Base-by-base conservation (phyloP, 371 early-diverging fungal genomes). In the Rhizomucor pusillus region DNA sequence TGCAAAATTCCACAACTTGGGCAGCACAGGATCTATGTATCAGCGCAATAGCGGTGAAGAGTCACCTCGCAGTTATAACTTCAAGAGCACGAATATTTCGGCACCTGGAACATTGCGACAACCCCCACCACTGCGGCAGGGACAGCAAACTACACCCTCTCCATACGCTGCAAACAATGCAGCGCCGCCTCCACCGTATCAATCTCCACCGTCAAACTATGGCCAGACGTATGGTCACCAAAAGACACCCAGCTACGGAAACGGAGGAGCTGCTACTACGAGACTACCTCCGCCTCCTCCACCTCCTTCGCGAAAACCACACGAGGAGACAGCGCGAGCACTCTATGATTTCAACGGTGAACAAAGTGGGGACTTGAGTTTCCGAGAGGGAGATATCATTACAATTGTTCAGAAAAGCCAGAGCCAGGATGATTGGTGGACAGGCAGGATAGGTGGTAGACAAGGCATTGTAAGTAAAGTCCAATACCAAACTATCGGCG, bases 391-490 rank as follows among this genome's bases (percentile, higher is more conserved):
- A 13, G 91, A 92, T 64, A 57, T 87, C 12, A 90, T 93, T 57
- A 80, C 73, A 0, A 77, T 93, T 22, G 57, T 75, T 22, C 74
- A 85, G 50, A 77, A 80, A 43, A 84, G 86, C 1, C 84, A 85
- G 5, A 81, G 77, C 46, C 73, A 70, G 16, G 78, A 91, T 55
- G 88, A 88, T 63, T 92, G 92, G 93, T 91, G 93, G 93, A 80
- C 79, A 25, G 93, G 92, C 13, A 73, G 52, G 43, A 68, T 78
- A 25, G 75, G 84, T 24, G 87, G 84, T 23, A 60, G 66, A 52
- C 77, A 76, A 54, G 93, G 93, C 24, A 61, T 69, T 11, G 81
- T 81, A 77, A 77, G 73, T 74, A 14, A 36, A 49, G 5, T 29
- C 29, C n/a, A 3, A 0, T 16, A 1, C 1, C 36, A 16, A 18